Conservation (phyloP, 345 rosid species). For the Bretschneidera sinensis region DNA sequence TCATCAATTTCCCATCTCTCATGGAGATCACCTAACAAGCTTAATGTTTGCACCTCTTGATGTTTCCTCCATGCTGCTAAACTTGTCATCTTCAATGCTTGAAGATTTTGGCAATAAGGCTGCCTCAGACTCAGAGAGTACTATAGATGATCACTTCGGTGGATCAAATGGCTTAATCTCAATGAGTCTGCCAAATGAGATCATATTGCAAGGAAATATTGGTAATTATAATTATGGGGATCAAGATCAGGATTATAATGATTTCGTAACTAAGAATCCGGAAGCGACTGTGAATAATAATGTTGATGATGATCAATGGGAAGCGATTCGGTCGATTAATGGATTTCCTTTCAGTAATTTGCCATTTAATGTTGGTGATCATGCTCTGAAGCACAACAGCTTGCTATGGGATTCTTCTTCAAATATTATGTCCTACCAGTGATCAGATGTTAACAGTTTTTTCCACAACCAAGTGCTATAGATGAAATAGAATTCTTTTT, state of each 20-base stretch:
- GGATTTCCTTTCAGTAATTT: conserved; percentile 29
- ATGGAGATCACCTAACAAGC: conserved; percentile 36
- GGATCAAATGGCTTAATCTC: too few species aligned
- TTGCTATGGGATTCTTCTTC: conserved; percentile 30
- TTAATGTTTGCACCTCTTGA: conserved; percentile 43
- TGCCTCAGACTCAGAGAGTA: conserved; percentile 19
- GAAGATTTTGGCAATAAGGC: conserved; percentile 23
- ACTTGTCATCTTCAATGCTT: conserved; percentile 44
- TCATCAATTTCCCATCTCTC: conserved; percentile 24
- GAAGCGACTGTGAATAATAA: too few species aligned
- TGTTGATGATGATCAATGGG: conserved; percentile 28
- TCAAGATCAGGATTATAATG: too few species aligned
- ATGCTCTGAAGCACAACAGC: conserved; percentile 39
- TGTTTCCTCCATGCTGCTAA: conserved; percentile 41
- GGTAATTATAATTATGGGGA: too few species aligned
- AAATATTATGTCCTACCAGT: conserved; percentile 27
- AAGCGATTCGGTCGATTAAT: conserved; percentile 10
- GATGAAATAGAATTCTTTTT: too few species aligned
- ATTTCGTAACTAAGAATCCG: conserved; percentile 9
- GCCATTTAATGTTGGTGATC: conserved; percentile 25
- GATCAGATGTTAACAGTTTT: too few species aligned
- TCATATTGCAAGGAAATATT: conserved; percentile 18
- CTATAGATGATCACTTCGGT: conserved; percentile 10
- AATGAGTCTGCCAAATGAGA: conserved; percentile 15
- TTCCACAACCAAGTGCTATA: too few species aligned